Evolutionary conservation across 1,139 yeast species (phyloP), one percentile per base, ranked within the genome.

Genomic region (Yamadazyma oceani): DNA sequence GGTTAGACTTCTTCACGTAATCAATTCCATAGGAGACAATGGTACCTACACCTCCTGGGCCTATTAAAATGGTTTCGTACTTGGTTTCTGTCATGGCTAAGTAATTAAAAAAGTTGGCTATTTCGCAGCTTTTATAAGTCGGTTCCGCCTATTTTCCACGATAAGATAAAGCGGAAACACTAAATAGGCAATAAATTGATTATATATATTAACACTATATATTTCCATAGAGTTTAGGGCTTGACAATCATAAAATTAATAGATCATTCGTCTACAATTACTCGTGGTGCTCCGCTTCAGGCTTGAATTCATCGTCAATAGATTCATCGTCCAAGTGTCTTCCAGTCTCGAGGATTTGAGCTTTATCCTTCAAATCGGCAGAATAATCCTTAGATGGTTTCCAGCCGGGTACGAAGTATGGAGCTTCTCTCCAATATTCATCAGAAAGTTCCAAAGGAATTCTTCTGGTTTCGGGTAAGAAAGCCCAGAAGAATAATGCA

Each of bases 21-120:
- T 73, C 73, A 26, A 85, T 65, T 0, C 82, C 75, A 35, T 79
- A 71, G 0, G 89, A 82, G 4, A 83, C 82, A 32, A 85, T 72
- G 28, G 82, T 69, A 12, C 94, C 94, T 2, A 85, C 89, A 17
- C 90, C 75, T 2, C 75, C 76, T 2, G 73, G 55, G 5, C 76
- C 76, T 12, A 70, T 57, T 8, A 69, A 60, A 19, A 70, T 15
- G 4, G 30, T 27, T 27, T 27, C 28, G 54, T 6, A 66, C 70
- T 29, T 29, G 13, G 5, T 27, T 13, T 15, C 23, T 19, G 26
- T 31, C 33, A 26, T 26, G 10, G 7, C 6, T 11, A 7, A n/a
- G n/a, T n/a, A n/a, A n/a, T n/a, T n/a, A n/a, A n/a, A n/a, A n/a
- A n/a, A n/a, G n/a, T n/a, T n/a, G n/a, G n/a, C n/a, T 19, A 19